Evolutionary conservation across 106 monocot genomes (phyloP), one percentile per base, ranked within the genome.

Genomic region (Amphibolis antarctica): DNA sequence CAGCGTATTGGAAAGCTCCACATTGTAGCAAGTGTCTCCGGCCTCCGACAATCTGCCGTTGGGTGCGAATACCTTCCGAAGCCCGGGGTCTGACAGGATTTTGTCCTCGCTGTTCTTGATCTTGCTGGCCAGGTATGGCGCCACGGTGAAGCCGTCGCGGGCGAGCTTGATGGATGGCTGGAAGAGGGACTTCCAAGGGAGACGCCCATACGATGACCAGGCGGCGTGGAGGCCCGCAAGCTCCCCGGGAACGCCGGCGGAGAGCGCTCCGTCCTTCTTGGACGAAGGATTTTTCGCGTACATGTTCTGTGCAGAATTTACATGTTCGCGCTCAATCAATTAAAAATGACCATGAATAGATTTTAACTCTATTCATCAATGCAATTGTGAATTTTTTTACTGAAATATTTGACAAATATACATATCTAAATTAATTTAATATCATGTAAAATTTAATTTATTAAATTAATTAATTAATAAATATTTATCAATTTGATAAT

Each of bases 231-330:
- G 73, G 13, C 84, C 88, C 1, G 81, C 81, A 18, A 88, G 30
- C 68, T 88, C 84, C 6, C 88, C 88, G 0, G 84, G 88, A 53
- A 88, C 55, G 12, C 84, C 91, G 73, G 79, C 75, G 9, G 98
- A 78, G 7, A 98, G 82, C 4, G 84, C 69, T 28, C 98, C 98
- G 42, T 36, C 51, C 0, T 17, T 24, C 73, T 94, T 94, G 9
- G 73, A 59, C 42, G 60, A 42, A 10, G 81, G 86, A 3, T 81
- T 69, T 26, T 71, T 64, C 14, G 69, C 78, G 65, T 94, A 89
- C 93, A 89, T 94, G 75, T 81, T 75, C 89, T 94, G 88, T 44
- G 20, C 15, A n/a, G n/a, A n/a, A n/a, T n/a, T n/a, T n/a, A n/a
- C n/a, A n/a, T n/a, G n/a, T n/a, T n/a, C n/a, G n/a, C n/a, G n/a